Conservation (phyloP, 164 flowering plant genomes). For the Nymphaea thermarum region DNA sequence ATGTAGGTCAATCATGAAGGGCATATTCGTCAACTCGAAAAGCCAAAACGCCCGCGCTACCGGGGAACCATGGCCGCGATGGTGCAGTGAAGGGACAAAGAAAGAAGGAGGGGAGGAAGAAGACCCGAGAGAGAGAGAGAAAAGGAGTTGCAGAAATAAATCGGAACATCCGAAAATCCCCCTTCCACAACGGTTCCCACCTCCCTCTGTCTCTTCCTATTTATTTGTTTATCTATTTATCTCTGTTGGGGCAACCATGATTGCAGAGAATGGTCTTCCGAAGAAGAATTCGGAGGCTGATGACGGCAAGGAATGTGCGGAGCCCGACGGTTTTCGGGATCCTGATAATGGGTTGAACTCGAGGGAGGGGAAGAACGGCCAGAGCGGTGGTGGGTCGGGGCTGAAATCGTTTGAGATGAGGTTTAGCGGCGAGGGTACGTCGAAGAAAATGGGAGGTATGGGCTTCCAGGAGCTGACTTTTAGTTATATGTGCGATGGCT, state of each 20-base stretch:
- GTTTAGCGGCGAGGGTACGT: background rate
- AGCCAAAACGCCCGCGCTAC: background rate
- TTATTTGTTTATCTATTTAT: background rate
- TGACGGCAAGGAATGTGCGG: background rate
- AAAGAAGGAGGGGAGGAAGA: background rate
- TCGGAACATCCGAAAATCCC: background rate
- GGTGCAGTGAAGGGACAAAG: background rate
- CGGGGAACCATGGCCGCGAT: background rate
- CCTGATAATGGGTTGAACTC: background rate
- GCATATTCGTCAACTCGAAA: background rate
- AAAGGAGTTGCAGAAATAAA: too few species aligned
- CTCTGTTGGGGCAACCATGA: background rate
- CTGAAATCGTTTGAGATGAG: background rate
- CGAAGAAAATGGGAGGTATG: conserved; percentile 20
- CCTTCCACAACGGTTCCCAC: background rate
- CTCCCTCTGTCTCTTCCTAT: too few species aligned
- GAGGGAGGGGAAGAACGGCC: background rate
- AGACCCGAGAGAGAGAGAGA: background rate
- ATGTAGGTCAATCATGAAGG: background rate
- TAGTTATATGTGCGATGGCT: conserved; percentile 72
- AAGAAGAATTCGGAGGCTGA: background rate
- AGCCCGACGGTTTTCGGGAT: background rate
- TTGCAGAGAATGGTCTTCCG: background rate
- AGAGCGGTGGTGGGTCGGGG: background rate
- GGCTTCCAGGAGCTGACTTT: conserved; percentile 66